Base-by-base conservation (phyloP, 164 flowering plant species). In the Euptelea pleiosperma region DNA sequence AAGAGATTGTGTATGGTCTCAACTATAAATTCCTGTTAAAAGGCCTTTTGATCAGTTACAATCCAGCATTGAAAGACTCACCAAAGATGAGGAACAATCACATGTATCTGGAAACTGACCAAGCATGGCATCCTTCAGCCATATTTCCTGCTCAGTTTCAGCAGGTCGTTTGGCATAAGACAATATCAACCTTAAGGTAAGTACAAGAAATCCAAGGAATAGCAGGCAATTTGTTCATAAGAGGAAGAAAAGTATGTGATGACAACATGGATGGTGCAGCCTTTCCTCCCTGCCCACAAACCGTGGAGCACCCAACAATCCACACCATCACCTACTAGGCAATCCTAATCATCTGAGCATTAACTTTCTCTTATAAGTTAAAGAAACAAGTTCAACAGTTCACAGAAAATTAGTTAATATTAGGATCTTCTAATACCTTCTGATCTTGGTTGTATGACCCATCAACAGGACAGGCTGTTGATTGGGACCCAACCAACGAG, bases 71-170 rank as follows among this genome's bases (percentile, higher is more conserved):
- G 6, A 26, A 59, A 53, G 45, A 62, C 86, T 80, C 62, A 93
- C 99, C 96, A 93, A 62, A 44, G 86, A 79, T 54, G 97, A 85
- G 64, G 97, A 79, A 69, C 86, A 93, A 60, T 83, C 91, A 48
- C 74, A 67, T 52, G 99, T 90, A 70, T 93, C 99, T 62, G 87
- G 77, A 71, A 87, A 93, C 33, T 70, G 57, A 60, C 74, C 71
- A 65, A 90, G 94, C 63, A 82, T 88, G 26, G 74, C 56, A 70
- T 87, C 94, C 76, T 86, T 84, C 66, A 90, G 73, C 97, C 97
- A 93, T 42, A 46, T 69, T 77, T 93, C 99, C 99, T 93, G 87
- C 58, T 76, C 69, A 80, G 74, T 64, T 68, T 71, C 67, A 70
- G 72, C 62, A 77, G 55, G 70, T 48, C 70, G 48, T 71, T 72